Base-by-base conservation (phyloP, 75 land plant genomes). In the Cryptomeria japonica region DNA sequence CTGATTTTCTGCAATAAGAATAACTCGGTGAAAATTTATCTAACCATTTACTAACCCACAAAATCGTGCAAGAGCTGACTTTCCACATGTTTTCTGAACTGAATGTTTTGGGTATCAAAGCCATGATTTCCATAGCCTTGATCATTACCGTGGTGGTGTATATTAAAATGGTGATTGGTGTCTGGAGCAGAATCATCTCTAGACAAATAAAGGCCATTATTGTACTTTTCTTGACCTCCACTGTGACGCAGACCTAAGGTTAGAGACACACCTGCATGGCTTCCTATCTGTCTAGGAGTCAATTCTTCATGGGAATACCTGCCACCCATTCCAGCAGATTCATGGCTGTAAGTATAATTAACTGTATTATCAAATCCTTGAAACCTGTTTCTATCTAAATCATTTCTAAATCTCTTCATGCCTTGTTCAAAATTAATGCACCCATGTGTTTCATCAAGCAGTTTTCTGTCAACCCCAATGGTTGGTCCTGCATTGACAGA, bases 181-280 rank as follows among this genome's bases (percentile, higher is more conserved):
- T 88, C 89, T 46, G 82, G 86, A 13, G 80, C 41, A 36, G 90
- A 88, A 58, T 85, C 86, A 28, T 91, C 79, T 70, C 90, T 89
- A 13, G 94, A 55, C 13, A 94, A 83, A 42, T 90, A 89, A 64
- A 88, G 80, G 37, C 89, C 92, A 86, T 88, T 90, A 83, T 88
- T 91, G 64, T 85, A 85, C 68, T 85, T 85, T 34, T 85, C 86
- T 53, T 85, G 86, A 18, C 64, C 86, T 53, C 86, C 89, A 85
- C 89, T 85, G 72, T 94, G 95, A 80, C 91, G 95, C 79, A 95
- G 94, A 16, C 95, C 96, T 28, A 95, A 88, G 11, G 96, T 94
- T 19, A 95, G 89, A 31, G 95, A 95, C 15, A 95, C 93, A 18
- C 92, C 89, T 12, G 89, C 87, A 64, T 64, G 70, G 46, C 42